phyloP scores from a whole-genome alignment of 495 filamentous ascomycete species.

The Apiosordaria backusii region DNA sequence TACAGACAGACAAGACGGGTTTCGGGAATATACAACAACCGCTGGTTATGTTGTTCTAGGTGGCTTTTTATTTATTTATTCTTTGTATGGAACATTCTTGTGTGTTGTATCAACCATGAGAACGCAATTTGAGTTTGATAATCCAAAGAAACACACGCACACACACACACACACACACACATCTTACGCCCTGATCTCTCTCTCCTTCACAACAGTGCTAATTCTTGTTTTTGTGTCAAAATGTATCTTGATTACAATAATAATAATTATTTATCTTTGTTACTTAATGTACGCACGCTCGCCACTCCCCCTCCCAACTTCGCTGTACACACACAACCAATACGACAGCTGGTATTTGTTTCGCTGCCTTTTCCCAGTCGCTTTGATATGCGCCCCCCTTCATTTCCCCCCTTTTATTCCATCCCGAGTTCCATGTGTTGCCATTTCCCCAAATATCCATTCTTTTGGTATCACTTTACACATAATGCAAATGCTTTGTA shows the following conservation, averaged over 20 bases:
- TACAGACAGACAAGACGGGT: no score
- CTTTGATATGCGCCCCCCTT: not conserved
- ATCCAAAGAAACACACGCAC: no score
- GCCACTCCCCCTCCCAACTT: not conserved
- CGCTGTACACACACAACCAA: not conserved
- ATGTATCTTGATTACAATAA: not conserved
- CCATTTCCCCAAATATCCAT: not conserved
- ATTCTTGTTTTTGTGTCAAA: not conserved
- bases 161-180: not conserved
- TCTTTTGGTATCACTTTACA: not conserved
- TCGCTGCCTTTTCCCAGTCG: not conserved
- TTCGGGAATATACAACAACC: no score
- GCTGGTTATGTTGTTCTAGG: no score
- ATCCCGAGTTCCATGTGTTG: not conserved
- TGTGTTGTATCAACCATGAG: no score
- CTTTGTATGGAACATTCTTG: no score
- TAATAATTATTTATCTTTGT: not conserved
- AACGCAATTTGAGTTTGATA: no score
- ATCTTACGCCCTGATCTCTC: no score
- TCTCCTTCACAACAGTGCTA: no score
- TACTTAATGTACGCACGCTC: no score
- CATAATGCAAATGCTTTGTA: not conserved
- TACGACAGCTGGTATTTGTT: no score
- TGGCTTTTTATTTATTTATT: no score
- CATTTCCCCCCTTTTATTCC: not conserved